Evolutionary conservation across 495 filamentous ascomycete genomes (phyloP).

Genomic region (Tuber calosporum): DNA sequence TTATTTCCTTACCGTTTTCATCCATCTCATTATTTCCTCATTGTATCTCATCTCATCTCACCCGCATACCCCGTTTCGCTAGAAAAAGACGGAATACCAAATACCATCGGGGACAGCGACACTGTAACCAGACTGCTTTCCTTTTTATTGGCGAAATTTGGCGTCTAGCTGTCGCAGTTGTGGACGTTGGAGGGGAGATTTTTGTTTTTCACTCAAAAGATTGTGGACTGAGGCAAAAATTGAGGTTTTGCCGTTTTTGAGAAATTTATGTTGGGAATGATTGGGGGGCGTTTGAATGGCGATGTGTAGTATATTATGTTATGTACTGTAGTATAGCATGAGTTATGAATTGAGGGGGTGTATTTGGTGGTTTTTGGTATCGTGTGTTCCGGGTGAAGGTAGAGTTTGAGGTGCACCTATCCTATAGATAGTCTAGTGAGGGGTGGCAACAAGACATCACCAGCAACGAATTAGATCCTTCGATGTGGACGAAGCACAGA

Average conservation of each 20-base stretch:
- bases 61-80: not conserved
- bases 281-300: not conserved
- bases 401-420: not conserved
- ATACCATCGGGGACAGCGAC: not conserved
- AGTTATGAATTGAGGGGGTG: not conserved
- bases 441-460: too few relatives aligned
- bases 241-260: not conserved
- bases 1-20: not conserved
- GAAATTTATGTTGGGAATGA: not conserved
- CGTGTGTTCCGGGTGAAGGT: not conserved
- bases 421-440: too few relatives aligned
- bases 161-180: not conserved
- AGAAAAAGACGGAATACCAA: not conserved
- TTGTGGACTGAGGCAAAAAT: not conserved
- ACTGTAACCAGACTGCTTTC: not conserved
- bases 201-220: not conserved
- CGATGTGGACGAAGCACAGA: too few relatives aligned
- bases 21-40: not conserved
- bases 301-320: conserved; percentile 2
- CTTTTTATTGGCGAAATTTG: not conserved
- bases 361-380: not conserved
- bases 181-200: not conserved
- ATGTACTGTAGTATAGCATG: conserved; percentile 1
- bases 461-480: too few relatives aligned
- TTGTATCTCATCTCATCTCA: not conserved